phyloP scores from a whole-genome alignment of 768 basidiomycete genomes.

The Daedalea quercina region DNA sequence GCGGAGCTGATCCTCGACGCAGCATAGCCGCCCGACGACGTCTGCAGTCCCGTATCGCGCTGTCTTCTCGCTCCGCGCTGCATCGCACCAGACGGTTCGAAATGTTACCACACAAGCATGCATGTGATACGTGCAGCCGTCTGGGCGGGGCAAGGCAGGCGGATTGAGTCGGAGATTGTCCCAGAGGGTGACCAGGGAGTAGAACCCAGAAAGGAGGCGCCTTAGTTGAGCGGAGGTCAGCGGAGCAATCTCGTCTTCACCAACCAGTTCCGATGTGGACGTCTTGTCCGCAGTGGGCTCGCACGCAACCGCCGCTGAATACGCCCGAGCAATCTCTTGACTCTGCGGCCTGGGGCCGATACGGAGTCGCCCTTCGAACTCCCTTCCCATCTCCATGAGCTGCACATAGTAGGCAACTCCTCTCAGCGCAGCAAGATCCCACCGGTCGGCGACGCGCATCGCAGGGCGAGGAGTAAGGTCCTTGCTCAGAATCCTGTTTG shows the following conservation, averaged over 20 bases:
- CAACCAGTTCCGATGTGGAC: background rate
- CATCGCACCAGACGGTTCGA: slow-evolving; percentile 28
- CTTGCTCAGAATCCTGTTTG: slow-evolving; percentile 25
- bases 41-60: slow-evolving; percentile 24
- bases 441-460: slow-evolving; percentile 24
- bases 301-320: background rate
- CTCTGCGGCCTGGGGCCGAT: background rate
- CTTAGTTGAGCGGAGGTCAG: slow-evolving; percentile 24
- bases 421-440: slow-evolving; percentile 21
- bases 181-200: slow-evolving; percentile 29
- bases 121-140: slow-evolving; percentile 30
- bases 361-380: slow-evolving; percentile 5
- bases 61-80: slow-evolving; percentile 19
- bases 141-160: slow-evolving; percentile 25
- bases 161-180: slow-evolving; percentile 20
- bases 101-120: slow-evolving; percentile 32
- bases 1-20: slow-evolving; percentile 25
- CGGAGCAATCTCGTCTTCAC: slow-evolving; percentile 8
- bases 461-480: slow-evolving; percentile 24
- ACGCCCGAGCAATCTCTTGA: too few relatives aligned
- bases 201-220: slow-evolving; percentile 30
- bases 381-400: slow-evolving; percentile 21
- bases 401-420: slow-evolving; percentile 31
- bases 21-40: slow-evolving; percentile 28
- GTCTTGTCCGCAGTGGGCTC: background rate